Conservation (phyloP, 208 protist species). For the Trypanosoma conorhini region DNA sequence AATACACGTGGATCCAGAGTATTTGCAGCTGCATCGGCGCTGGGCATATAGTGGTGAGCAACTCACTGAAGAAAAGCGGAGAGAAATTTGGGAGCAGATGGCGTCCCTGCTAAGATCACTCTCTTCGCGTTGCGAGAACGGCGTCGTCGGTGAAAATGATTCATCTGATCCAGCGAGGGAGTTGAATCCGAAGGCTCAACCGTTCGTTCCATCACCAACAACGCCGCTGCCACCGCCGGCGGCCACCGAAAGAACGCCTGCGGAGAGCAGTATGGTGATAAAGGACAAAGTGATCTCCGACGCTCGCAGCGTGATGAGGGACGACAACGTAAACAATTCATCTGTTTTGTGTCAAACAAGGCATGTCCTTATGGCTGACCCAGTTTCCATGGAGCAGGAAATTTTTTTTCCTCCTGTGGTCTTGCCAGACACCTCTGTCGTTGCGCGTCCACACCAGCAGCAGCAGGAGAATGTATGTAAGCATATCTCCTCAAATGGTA, state of each 20-base stretch:
- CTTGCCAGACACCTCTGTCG: background rate
- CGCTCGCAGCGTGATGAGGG: background rate
- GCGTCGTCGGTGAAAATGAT: conserved; percentile 6
- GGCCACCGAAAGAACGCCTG: background rate
- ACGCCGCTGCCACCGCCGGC: conserved; percentile 29
- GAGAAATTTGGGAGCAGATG: conserved; percentile 30
- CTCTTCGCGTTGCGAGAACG: conserved; percentile 28
- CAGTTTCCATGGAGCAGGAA: background rate
- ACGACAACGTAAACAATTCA: background rate
- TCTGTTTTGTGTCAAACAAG: background rate
- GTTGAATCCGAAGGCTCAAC: conserved; percentile 28
- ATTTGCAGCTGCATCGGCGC: conserved; percentile 40
- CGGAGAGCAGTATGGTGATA: background rate
- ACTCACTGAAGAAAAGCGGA: conserved; percentile 21
- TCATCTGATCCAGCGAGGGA: conserved; percentile 18
- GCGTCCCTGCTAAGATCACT: conserved; percentile 29
- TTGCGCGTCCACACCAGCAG: background rate
- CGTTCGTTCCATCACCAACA: conserved; percentile 31
- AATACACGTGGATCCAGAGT: conserved; percentile 71
- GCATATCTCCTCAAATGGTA: background rate
- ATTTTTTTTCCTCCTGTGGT: background rate
- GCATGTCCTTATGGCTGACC: background rate
- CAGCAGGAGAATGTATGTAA: background rate
- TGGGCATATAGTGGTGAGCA: conserved; percentile 3
- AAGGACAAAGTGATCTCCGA: background rate